These are phyloP conservation scores for Trapa incisa DNA, from an alignment of 345 rosid species.

Conservation along the genomic window DNA sequence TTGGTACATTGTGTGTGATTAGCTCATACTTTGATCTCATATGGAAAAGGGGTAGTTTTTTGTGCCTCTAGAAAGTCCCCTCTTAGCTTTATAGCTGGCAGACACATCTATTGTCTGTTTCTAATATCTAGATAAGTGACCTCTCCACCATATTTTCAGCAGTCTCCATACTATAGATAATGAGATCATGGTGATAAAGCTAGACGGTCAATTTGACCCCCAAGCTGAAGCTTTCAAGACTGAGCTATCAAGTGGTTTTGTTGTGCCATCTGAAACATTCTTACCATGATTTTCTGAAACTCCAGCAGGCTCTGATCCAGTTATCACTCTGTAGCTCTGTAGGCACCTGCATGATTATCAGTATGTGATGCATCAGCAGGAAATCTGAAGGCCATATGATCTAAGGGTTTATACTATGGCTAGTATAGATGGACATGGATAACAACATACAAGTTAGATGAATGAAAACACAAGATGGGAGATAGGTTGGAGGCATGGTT, in stretches of 20 bases:
- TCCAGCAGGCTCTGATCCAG: background rate
- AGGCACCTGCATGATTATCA: background rate
- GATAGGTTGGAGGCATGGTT: too few relatives aligned
- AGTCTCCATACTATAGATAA: slow-evolving; percentile 4
- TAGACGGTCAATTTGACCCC: background rate
- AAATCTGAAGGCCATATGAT: too few relatives aligned
- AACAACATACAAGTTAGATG: too few relatives aligned
- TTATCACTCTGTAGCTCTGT: background rate
- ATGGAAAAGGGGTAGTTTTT: background rate
- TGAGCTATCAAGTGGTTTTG: background rate
- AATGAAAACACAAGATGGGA: too few relatives aligned
- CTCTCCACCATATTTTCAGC: slow-evolving; percentile 15
- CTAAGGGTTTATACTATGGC: too few relatives aligned
- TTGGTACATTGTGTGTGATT: too few relatives aligned
- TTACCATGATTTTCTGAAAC: background rate
- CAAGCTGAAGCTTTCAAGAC: background rate
- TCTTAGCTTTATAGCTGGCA: too few relatives aligned
- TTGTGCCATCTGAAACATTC: background rate
- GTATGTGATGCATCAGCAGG: background rate
- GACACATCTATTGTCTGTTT: slow-evolving; percentile 4
- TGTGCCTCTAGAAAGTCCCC: too few relatives aligned
- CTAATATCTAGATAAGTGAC: background rate
- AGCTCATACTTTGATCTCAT: background rate
- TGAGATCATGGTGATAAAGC: slow-evolving; percentile 5
- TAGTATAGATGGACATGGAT: too few relatives aligned